Evolutionary conservation across 1,284 basidiomycete species (phyloP).

Genomic region (Austroboletus niveus): DNA sequence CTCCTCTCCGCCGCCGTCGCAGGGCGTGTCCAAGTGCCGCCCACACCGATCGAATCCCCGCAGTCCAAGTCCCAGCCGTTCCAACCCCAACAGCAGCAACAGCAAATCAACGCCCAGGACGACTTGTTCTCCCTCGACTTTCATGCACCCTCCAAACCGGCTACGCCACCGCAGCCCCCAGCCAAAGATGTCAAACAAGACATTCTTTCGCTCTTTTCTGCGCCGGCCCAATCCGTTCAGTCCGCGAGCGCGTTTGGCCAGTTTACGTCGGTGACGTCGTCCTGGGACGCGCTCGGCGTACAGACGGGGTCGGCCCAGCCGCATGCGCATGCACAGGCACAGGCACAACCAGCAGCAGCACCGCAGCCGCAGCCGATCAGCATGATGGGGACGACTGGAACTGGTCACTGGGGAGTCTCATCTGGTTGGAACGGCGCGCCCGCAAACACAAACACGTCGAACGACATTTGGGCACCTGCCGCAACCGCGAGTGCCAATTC

Average conservation of each 20-base stretch:
- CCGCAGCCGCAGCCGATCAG: slow-evolving; percentile 38
- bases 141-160: slow-evolving; percentile 48
- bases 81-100: slow-evolving; percentile 5
- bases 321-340: slow-evolving; percentile 21
- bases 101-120: slow-evolving; percentile 36
- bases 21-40: slow-evolving; percentile 14
- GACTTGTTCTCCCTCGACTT: slow-evolving; percentile 89
- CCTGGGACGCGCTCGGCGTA: slow-evolving; percentile 14
- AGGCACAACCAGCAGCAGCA: background rate
- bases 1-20: slow-evolving; percentile 27
- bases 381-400: slow-evolving; percentile 56
- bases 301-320: background rate
- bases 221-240: slow-evolving; percentile 35
- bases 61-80: slow-evolving; percentile 13
- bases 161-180: slow-evolving; percentile 34
- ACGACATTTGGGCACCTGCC: slow-evolving; percentile 41
- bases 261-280: slow-evolving; percentile 21
- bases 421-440: slow-evolving; percentile 53
- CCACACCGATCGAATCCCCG: slow-evolving; percentile 5
- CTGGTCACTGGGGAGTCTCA: slow-evolving; percentile 61
- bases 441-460: slow-evolving; percentile 26
- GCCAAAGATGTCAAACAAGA: slow-evolving; percentile 81
- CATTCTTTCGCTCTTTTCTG: slow-evolving; percentile 83
- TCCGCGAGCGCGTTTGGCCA: slow-evolving; percentile 31
- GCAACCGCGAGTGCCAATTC: slow-evolving; percentile 13